Conservation (phyloP, 257 asterid genomes). For the Solanum sejunctum region DNA sequence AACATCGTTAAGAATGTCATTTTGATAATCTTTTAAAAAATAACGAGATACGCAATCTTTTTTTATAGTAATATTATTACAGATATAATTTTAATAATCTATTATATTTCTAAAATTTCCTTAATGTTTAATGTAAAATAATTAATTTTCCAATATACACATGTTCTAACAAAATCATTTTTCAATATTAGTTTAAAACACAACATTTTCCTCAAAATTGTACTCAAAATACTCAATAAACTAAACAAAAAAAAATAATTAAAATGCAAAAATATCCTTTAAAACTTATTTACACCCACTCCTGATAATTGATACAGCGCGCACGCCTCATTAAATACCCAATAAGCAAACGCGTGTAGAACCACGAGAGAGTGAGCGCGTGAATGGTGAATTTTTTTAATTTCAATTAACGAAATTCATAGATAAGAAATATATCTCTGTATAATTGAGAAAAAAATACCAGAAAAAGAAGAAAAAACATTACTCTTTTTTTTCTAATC, state of each 20-base stretch:
- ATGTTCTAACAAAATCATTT: neutral
- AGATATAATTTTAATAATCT: neutral
- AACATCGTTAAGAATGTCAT: too few species aligned
- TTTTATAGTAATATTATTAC: neutral
- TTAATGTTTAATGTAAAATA: neutral
- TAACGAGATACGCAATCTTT: neutral
- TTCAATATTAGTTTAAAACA: neutral
- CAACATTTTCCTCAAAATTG: neutral
- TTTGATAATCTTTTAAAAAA: too few species aligned
- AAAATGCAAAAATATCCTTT: neutral
- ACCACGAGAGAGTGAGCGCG: neutral
- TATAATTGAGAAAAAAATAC: neutral
- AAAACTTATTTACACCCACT: neutral
- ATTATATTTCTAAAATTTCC: neutral
- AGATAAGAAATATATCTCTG: neutral
- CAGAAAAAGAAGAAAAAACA: neutral
- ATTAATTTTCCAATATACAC: neutral
- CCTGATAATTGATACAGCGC: neutral
- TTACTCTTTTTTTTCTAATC: conserved; percentile 9
- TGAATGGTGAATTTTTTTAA: neutral
- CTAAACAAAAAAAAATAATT: neutral
- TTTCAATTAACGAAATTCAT: neutral
- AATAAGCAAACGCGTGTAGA: neutral
- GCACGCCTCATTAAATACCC: neutral
- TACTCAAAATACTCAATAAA: neutral